Evolutionary conservation across 192 early-diverging fungal species (phyloP).

Genomic region (Podila clonocystis): DNA sequence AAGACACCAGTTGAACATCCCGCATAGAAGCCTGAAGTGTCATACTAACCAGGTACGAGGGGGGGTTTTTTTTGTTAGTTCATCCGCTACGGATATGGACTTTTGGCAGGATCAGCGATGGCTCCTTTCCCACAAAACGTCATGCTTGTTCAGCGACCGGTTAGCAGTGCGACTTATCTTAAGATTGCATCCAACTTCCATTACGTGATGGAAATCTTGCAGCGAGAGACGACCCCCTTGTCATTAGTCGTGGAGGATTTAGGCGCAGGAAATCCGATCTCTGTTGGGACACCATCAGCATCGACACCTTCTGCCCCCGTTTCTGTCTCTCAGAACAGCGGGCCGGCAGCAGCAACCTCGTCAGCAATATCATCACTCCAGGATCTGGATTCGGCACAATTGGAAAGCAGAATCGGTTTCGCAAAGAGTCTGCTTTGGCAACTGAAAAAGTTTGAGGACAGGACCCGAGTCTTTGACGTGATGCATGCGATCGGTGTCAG

Average conservation of each 20-base stretch:
- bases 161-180: slow-evolving; percentile 27
- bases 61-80: too few relatives aligned
- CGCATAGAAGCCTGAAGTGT: not conserved
- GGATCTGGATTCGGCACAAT: slow-evolving; percentile 32
- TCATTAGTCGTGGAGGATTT: slow-evolving; percentile 17
- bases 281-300: not conserved
- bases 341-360: slow-evolving; percentile 2
- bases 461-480: slow-evolving; percentile 52
- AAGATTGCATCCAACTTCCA: slow-evolving; percentile 47
- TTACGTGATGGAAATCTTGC: slow-evolving; percentile 58
- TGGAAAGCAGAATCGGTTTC: slow-evolving; percentile 56
- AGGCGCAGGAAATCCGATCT: not conserved
- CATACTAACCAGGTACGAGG: too few relatives aligned
- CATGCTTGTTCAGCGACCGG: slow-evolving; percentile 36
- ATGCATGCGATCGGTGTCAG: slow-evolving; percentile 59
- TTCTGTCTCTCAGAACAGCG: slow-evolving; percentile 1
- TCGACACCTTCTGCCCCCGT: slow-evolving; percentile 19
- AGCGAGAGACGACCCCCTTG: slow-evolving; percentile 50
- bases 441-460: slow-evolving; percentile 53
- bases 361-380: slow-evolving; percentile 5
- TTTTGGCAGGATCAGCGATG: slow-evolving; percentile 16
- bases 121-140: slow-evolving; percentile 33
- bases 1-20: too few relatives aligned
- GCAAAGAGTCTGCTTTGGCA: slow-evolving; percentile 55
- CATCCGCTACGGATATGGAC: slow-evolving; percentile 41